Conservation (phyloP, 768 basidiomycete genomes). For the Albatrellus ellisii region DNA sequence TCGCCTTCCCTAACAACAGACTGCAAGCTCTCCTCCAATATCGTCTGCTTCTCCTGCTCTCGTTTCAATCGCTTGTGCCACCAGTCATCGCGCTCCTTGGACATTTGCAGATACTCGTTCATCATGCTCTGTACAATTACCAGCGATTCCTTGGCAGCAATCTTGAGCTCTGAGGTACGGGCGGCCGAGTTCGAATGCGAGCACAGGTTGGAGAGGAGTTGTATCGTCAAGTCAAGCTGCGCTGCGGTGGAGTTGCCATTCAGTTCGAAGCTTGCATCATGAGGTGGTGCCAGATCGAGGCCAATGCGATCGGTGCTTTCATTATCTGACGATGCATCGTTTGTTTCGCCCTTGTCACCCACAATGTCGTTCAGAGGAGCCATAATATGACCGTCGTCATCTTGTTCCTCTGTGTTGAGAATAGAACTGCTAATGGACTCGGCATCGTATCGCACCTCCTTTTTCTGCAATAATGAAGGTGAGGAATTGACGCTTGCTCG, state of each 20-base stretch:
- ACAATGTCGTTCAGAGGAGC: constrained; percentile 12
- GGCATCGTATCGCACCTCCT: too few species aligned
- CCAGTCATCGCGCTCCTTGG: constrained; percentile 70
- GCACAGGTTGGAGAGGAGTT: constrained; percentile 42
- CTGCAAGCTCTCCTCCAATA: constrained; percentile 89
- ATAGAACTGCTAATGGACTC: constrained; percentile 4
- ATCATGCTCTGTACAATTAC: constrained; percentile 41
- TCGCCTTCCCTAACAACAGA: constrained; percentile 82
- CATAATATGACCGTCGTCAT: constrained; percentile 11
- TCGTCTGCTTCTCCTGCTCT: constrained; percentile 45
- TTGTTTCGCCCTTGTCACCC: constrained; percentile 14
- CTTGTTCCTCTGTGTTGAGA: constrained; percentile 3
- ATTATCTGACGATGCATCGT: constrained; percentile 32
- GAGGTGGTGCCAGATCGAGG: constrained; percentile 32
- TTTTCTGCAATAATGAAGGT: too few species aligned
- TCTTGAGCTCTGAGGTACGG: constrained; percentile 23
- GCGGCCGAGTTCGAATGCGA: constrained; percentile 19
- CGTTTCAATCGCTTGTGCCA: constrained; percentile 51
- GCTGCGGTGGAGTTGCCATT: constrained; percentile 57
- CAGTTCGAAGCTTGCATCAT: constrained; percentile 44
- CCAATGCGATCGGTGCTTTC: constrained; percentile 22
- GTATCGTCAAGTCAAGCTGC: constrained; percentile 66
- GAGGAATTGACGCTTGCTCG: too few species aligned
- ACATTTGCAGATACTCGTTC: constrained; percentile 58
- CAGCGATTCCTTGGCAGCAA: constrained; percentile 50